A percentile compares a stretch with the other conserved stretches of the same genome.
These are phyloP conservation scores for Terana coerulea DNA, from an alignment of 768 basidiomycete species.

Conservation along the genomic window DNA sequence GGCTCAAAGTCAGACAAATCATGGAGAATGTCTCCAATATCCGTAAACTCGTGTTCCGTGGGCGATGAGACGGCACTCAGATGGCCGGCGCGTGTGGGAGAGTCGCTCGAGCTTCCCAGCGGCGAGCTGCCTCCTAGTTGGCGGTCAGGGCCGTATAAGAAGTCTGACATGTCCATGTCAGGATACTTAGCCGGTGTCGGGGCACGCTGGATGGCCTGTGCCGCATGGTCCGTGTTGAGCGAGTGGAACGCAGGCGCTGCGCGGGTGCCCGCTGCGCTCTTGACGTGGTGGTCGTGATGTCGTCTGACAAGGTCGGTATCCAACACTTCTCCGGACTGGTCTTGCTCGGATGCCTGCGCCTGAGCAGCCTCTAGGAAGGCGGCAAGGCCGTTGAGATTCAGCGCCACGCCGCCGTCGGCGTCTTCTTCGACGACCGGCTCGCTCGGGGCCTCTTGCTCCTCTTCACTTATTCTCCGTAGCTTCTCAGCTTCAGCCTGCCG, in stretches of 20 bases:
- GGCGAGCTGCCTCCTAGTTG: not conserved
- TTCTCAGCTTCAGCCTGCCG: slow-evolving; percentile 43
- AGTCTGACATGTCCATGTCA: not conserved
- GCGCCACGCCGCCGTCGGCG: slow-evolving; percentile 23
- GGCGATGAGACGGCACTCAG: not conserved
- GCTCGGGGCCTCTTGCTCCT: not conserved
- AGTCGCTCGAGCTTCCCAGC: not conserved
- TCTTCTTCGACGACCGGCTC: slow-evolving; percentile 18
- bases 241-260: slow-evolving; percentile 78
- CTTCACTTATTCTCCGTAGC: too few species aligned
- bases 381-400: slow-evolving; percentile 64
- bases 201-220: not conserved
- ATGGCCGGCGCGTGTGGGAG: not conserved
- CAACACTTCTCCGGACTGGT: slow-evolving; percentile 40
- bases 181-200: not conserved
- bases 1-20: slow-evolving; percentile 8
- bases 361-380: slow-evolving; percentile 79
- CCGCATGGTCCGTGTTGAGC: slow-evolving; percentile 52
- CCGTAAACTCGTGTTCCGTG: slow-evolving; percentile 2
- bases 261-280: slow-evolving; percentile 45
- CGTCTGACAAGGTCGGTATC: slow-evolving; percentile 39
- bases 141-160: not conserved
- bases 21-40: slow-evolving; percentile 12
- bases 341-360: slow-evolving; percentile 49
- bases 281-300: slow-evolving; percentile 44